Base-by-base conservation (phyloP, 2,329 filamentous ascomycete species). In the Leptosphaerulina australis region DNA sequence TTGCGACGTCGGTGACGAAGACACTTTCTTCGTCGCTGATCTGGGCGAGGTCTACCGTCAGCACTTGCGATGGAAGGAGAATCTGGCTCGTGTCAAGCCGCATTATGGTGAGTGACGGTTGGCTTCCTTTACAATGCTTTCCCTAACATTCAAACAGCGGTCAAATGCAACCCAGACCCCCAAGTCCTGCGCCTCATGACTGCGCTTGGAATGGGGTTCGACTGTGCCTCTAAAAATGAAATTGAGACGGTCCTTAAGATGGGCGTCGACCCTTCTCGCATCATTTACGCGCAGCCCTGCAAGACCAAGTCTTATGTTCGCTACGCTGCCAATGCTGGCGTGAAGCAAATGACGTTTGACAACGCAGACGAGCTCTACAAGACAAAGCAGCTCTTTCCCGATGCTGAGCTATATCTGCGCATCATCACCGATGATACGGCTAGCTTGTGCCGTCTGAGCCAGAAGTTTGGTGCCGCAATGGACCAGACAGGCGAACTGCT, bases 281-380 rank as follows among this genome's bases (percentile, higher is more conserved):
- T 99, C 80, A 97, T 99, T 77, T 99, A 97, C 71, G 94, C 94
- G 39, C 94, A 99, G 79, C 94, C 94, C 47, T 97, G 94, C 88
- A 99, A 99, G 86, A 99, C 94, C 68, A 96, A 94, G 79, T 97
- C 93, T 37, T 97, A 97, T 75, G 83, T 99, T 56, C 91, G 92
- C 70, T 96, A 92, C 69, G 94, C 95, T 59, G 86, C 88, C 68
- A 83, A 85, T 70, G 81, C 87, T 61, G 88, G 88, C 62, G 94
- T 99, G 72, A 93, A 89, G 79, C 90, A 96, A 81, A 97, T 99
- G 93, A 99, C 94, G 2, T 97, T 99, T 71, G 94, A 99, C 83
- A 99, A 99, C 67, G 85, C 88, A 72, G 94, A 99, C 74, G 94
- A 99, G 81, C 84, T 99, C 43, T 91, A 93, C 84, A 99, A 99